These are phyloP conservation scores for Morella rubra DNA, from an alignment of 306 rosid genomes.

Conservation along the genomic window DNA sequence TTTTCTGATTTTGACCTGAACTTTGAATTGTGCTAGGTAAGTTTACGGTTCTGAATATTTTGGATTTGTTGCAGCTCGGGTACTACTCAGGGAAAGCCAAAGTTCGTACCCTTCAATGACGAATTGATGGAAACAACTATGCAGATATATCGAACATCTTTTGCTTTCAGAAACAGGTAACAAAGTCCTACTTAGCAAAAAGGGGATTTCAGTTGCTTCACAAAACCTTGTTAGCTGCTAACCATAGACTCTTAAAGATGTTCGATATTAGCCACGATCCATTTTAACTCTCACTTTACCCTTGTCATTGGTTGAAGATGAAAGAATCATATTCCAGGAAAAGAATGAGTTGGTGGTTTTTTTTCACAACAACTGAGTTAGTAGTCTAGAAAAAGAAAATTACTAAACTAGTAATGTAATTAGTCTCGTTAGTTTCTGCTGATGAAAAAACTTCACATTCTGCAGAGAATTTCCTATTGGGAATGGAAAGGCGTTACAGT, in stretches of 20 bases:
- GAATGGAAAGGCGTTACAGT: slow-evolving; percentile 75
- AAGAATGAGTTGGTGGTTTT: neutral
- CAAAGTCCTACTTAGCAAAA: neutral
- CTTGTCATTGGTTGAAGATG: neutral
- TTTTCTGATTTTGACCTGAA: neutral
- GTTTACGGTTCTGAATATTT: slow-evolving; percentile 15
- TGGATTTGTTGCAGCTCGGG: slow-evolving; percentile 72
- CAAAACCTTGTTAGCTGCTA: neutral
- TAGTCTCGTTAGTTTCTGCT: slow-evolving; percentile 5
- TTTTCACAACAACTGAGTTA: neutral
- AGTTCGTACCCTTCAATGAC: slow-evolving; percentile 83
- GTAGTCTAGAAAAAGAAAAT: neutral
- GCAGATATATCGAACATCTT: slow-evolving; percentile 77
- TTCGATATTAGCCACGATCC: neutral
- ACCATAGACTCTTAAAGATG: neutral
- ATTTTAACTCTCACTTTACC: neutral
- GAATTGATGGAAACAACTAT: slow-evolving; percentile 71
- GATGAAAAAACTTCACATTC: slow-evolving; percentile 9
- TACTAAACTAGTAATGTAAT: too few species aligned
- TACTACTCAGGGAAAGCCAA: slow-evolving; percentile 86
- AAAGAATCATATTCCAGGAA: neutral
- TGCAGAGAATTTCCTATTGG: slow-evolving; percentile 71
- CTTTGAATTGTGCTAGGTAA: slow-evolving; percentile 9
- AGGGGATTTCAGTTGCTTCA: too few species aligned
- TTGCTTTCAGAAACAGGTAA: slow-evolving; percentile 86